These are phyloP conservation scores for Sordariomycetes sp. DNA, from an alignment of 2,329 filamentous ascomycete genomes.

Conservation along the genomic window DNA sequence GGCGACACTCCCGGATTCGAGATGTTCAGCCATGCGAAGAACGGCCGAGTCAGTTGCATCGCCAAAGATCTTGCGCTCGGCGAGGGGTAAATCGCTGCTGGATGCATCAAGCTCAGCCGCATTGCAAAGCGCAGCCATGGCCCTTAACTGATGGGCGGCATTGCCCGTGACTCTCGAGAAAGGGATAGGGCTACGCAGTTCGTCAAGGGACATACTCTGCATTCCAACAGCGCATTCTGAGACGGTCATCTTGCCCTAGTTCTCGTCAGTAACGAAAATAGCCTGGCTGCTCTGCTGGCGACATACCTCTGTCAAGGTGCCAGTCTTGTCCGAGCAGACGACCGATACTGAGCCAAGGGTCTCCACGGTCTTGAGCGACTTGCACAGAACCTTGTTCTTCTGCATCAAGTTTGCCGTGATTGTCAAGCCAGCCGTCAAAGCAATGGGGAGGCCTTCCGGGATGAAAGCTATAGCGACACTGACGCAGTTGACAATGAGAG, in stretches of 20 bases:
- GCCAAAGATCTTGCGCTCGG: constrained; percentile 57
- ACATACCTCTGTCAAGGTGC: constrained; percentile 51
- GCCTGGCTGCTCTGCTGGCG: neutral
- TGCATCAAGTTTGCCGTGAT: constrained; percentile 71
- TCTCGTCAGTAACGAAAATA: constrained; percentile 4
- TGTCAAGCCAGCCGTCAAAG: constrained; percentile 60
- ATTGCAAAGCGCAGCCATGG: constrained; percentile 61
- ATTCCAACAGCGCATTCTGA: constrained; percentile 56
- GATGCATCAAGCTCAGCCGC: constrained; percentile 65
- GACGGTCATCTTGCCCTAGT: constrained; percentile 61
- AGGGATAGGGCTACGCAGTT: constrained; percentile 31
- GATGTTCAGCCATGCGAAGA: constrained; percentile 58
- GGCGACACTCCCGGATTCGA: constrained; percentile 42
- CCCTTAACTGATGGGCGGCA: constrained; percentile 48
- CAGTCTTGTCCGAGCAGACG: constrained; percentile 71
- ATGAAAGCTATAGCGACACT: constrained; percentile 68
- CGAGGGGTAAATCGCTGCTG: constrained; percentile 41
- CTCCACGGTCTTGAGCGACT: constrained; percentile 70
- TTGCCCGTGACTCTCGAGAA: constrained; percentile 20
- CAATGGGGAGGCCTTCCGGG: constrained; percentile 64
- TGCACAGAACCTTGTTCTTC: constrained; percentile 70
- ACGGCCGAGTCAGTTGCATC: constrained; percentile 72
- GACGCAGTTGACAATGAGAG: constrained; percentile 65
- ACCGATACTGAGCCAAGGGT: constrained; percentile 65
- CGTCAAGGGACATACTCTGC: constrained; percentile 38